Percentiles rank a stretch among this genome's conserved stretches.
These are phyloP conservation scores for Incumbomyces lentus DNA, from an alignment of 2,329 filamentous ascomycete genomes.

Conservation along the genomic window DNA sequence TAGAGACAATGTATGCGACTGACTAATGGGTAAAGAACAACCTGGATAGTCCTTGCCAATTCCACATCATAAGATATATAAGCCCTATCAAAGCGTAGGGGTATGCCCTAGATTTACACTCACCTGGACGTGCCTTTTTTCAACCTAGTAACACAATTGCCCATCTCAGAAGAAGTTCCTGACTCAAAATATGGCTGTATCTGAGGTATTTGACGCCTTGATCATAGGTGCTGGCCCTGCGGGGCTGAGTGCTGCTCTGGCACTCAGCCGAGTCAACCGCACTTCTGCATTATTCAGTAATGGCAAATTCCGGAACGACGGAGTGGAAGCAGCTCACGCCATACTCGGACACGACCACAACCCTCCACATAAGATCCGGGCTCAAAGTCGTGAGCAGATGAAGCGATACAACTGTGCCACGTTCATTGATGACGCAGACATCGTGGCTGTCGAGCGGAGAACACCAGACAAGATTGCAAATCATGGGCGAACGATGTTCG, in stretches of 20 bases:
- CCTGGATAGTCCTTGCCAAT: no score
- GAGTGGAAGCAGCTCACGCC: conserved; percentile 15
- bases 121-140: no score
- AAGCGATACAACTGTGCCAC: conserved; percentile 1
- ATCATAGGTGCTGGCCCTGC: conserved; percentile 15
- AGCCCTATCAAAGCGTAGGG: no score
- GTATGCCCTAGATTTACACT: no score
- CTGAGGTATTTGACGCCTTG: conserved; percentile 7
- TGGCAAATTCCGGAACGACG: conserved; percentile 20
- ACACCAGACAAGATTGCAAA: conserved; percentile 3
- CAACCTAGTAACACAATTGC: no score
- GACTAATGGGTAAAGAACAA: no score
- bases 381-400: conserved; percentile 16
- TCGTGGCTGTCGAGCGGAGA: conserved; percentile 1
- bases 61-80: no score
- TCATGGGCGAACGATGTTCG: conserved; percentile 7
- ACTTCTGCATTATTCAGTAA: conserved; percentile 17
- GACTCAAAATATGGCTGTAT: neutral
- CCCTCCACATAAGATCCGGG: conserved; percentile 18
- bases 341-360: conserved; percentile 18
- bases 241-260: conserved; percentile 18
- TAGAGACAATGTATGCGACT: no score
- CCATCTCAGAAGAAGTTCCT: no score
- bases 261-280: conserved; percentile 18
- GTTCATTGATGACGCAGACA: conserved; percentile 12